Evolutionary conservation across 2,329 filamentous ascomycete species (phyloP).

Genomic region (Lasiodiplodia hormozganensis): DNA sequence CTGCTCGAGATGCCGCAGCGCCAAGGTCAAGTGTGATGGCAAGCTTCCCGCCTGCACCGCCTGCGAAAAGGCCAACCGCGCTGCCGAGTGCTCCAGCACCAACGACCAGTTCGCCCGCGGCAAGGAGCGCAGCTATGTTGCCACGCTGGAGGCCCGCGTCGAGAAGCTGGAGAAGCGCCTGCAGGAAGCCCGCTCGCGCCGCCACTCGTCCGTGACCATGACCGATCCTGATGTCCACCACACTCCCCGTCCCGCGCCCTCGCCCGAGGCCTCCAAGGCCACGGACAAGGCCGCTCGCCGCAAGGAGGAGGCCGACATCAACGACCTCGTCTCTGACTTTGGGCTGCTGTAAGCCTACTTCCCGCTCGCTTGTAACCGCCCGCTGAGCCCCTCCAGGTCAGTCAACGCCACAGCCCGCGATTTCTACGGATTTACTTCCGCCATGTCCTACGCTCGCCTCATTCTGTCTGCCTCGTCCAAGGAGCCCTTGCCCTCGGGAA

Average conservation of each 20-base stretch:
- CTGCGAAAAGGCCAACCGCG: constrained; percentile 88
- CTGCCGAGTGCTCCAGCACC: constrained; percentile 87
- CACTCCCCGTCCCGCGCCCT: constrained; percentile 58
- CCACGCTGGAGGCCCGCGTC: constrained; percentile 88
- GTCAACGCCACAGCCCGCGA: constrained; percentile 95
- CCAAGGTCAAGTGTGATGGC: constrained; percentile 98
- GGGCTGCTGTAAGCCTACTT: constrained; percentile 73
- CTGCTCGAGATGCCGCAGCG: constrained; percentile 82
- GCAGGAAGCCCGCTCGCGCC: constrained; percentile 67
- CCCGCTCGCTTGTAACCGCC: constrained; percentile 9
- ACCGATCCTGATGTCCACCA: constrained; percentile 63
- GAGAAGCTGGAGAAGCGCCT: constrained; percentile 86
- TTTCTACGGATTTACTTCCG: constrained; percentile 85
- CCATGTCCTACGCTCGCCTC: constrained; percentile 90
- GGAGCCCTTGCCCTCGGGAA: constrained; percentile 70
- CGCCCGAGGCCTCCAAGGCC: constrained; percentile 41
- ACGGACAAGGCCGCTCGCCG: constrained; percentile 52
- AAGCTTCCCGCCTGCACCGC: constrained; percentile 95
- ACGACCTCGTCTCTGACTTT: constrained; percentile 92
- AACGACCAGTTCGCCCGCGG: constrained; percentile 96
- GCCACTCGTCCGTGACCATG: constrained; percentile 73
- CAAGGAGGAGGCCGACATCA: constrained; percentile 83
- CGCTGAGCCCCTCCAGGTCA: constrained; percentile 61
- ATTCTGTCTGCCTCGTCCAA: constrained; percentile 83
- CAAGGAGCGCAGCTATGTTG: constrained; percentile 96